These are phyloP conservation scores for Trichophyton schoenleinii DNA, from an alignment of 2,329 filamentous ascomycete species.

Conservation along the genomic window DNA sequence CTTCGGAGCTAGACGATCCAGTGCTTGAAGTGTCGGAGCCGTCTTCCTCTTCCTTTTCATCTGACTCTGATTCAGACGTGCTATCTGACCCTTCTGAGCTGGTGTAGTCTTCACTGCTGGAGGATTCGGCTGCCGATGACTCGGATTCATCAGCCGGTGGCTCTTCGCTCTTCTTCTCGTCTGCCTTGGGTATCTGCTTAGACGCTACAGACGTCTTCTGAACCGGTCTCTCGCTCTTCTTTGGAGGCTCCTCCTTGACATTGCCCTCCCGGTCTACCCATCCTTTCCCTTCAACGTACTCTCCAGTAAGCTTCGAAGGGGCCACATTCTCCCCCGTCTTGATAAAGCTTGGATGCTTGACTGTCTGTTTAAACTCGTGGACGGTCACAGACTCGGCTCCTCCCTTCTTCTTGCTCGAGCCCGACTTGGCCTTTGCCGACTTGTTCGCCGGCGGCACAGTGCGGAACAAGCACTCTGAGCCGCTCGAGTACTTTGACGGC, in stretches of 20 bases:
- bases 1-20: not conserved
- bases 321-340: slow-evolving; percentile 41
- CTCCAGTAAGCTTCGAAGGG: slow-evolving; percentile 39
- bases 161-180: not conserved
- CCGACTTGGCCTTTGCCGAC: slow-evolving; percentile 12
- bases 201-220: not conserved
- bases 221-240: slow-evolving; percentile 1
- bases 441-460: slow-evolving; percentile 56
- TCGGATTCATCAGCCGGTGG: not conserved
- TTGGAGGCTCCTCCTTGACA: slow-evolving; percentile 41
- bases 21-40: not conserved
- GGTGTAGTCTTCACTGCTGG: not conserved
- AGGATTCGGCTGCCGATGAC: not conserved
- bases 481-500: slow-evolving; percentile 66
- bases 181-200: not conserved
- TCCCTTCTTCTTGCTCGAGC: slow-evolving; percentile 37
- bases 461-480: slow-evolving; percentile 73
- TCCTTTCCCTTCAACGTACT: slow-evolving; percentile 71
- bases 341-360: slow-evolving; percentile 70
- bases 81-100: not conserved
- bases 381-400: slow-evolving; percentile 54
- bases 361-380: slow-evolving; percentile 81
- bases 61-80: not conserved
- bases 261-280: slow-evolving; percentile 75
- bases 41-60: not conserved